These are phyloP conservation scores for Trifolium subterraneum DNA, from an alignment of 306 rosid genomes.

Conservation along the genomic window DNA sequence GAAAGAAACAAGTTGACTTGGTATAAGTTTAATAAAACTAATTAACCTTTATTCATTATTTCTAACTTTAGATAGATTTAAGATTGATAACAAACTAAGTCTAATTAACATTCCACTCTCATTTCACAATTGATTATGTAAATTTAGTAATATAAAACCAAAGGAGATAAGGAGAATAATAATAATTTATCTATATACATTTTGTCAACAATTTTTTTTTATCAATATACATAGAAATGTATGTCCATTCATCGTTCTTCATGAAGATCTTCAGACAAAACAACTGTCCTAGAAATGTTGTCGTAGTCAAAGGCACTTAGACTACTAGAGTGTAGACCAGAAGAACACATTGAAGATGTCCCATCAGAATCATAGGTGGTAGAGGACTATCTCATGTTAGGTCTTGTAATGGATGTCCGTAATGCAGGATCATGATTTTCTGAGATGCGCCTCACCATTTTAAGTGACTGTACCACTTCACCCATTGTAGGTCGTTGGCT, in stretches of 20 bases:
- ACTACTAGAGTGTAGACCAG: slow-evolving; percentile 93
- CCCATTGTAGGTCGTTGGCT: slow-evolving; percentile 98
- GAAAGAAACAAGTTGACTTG: too few species aligned
- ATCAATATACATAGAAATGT: too few species aligned
- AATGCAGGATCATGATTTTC: slow-evolving; percentile 67
- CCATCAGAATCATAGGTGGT: slow-evolving; percentile 88
- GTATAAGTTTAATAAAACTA: background rate
- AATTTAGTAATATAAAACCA: too few species aligned
- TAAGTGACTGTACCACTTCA: slow-evolving; percentile 97
- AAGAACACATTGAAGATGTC: slow-evolving; percentile 92
- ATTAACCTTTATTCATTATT: background rate
- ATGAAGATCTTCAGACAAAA: slow-evolving; percentile 98
- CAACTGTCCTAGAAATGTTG: slow-evolving; percentile 72
- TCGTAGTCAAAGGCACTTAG: slow-evolving; percentile 83
- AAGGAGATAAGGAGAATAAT: too few species aligned
- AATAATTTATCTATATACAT: too few species aligned
- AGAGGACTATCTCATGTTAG: slow-evolving; percentile 82
- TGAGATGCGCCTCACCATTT: slow-evolving; percentile 91
- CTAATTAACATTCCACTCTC: background rate
- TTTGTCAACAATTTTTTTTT: too few species aligned
- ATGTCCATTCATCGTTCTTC: slow-evolving; percentile 83
- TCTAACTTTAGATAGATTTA: background rate
- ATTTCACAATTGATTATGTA: too few species aligned
- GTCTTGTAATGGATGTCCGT: slow-evolving; percentile 66
- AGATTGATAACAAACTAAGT: too few species aligned